phyloP scores from a whole-genome alignment of 148 eudicot species.

The Cornus kousa region DNA sequence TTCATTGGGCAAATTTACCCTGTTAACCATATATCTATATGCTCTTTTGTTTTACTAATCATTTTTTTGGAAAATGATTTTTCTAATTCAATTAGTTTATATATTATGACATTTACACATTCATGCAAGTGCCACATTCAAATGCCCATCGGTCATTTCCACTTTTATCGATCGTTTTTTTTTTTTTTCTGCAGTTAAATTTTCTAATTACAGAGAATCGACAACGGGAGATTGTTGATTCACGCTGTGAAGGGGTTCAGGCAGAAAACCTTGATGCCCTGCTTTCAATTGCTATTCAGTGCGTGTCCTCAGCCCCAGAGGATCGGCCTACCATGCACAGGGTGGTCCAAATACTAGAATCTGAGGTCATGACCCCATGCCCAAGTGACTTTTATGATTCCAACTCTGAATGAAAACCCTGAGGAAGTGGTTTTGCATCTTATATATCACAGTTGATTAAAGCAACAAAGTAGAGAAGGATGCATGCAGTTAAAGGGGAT shows the following conservation, averaged over 20 bases:
- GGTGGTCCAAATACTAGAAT: slow-evolving; percentile 86
- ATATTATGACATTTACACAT: too few species aligned
- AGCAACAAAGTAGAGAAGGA: slow-evolving; percentile 6
- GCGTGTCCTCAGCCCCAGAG: slow-evolving; percentile 86
- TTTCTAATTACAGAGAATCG: slow-evolving; percentile 70
- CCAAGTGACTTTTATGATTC: slow-evolving; percentile 97
- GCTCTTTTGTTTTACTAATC: too few species aligned
- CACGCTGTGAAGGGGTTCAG: slow-evolving; percentile 74
- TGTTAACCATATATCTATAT: too few species aligned
- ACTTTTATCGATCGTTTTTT: neutral
- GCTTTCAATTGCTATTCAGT: slow-evolving; percentile 73
- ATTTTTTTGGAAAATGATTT: too few species aligned
- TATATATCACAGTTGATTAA: neutral
- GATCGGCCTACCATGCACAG: slow-evolving; percentile 98
- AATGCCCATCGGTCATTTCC: neutral
- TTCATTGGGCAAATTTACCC: too few species aligned
- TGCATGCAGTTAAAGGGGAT: neutral
- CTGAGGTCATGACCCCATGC: slow-evolving; percentile 98
- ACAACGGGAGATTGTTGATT: slow-evolving; percentile 81
- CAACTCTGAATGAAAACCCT: slow-evolving; percentile 54
- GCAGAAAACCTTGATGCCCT: slow-evolving; percentile 83
- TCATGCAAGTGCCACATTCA: neutral
- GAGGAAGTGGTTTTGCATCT: slow-evolving; percentile 16
- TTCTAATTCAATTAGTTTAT: too few species aligned
- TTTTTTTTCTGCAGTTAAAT: slow-evolving; percentile 59